Conservation (phyloP, 371 early-diverging fungal species). For the Rhizopus sp. region DNA sequence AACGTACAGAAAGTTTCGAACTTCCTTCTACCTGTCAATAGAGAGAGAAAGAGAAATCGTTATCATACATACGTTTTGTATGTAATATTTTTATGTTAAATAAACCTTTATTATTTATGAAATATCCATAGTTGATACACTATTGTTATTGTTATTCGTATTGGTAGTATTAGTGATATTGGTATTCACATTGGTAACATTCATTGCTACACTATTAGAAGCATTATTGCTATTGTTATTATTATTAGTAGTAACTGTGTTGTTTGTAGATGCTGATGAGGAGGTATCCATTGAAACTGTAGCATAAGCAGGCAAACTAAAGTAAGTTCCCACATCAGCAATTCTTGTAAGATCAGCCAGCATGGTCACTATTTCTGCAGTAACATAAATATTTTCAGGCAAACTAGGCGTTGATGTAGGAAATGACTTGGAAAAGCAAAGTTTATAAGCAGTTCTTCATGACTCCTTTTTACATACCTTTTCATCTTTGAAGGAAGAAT, state of each 20-base stretch:
- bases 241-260: neutral
- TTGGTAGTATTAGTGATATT: neutral
- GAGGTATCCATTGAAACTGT: neutral
- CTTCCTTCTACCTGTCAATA: conserved; percentile 53
- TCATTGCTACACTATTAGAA: no score
- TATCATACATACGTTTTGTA: no score
- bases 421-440: conserved; percentile 16
- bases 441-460: no score
- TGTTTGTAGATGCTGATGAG: neutral
- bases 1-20: conserved; percentile 63
- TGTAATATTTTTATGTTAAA: neutral
- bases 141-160: neutral
- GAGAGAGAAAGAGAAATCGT: no score
- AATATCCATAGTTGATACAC: neutral
- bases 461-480: conserved; percentile 41
- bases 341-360: conserved; percentile 38
- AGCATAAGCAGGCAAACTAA: conserved; percentile 41
- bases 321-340: conserved; percentile 50
- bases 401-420: conserved; percentile 37
- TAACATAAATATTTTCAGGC: conserved; percentile 39
- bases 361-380: conserved; percentile 43
- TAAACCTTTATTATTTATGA: neutral
- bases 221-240: neutral
- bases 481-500: conserved; percentile 62
- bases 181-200: no score